Conservation (phyloP, 192 early-diverging fungal genomes). For the Coemansia sp. region DNA sequence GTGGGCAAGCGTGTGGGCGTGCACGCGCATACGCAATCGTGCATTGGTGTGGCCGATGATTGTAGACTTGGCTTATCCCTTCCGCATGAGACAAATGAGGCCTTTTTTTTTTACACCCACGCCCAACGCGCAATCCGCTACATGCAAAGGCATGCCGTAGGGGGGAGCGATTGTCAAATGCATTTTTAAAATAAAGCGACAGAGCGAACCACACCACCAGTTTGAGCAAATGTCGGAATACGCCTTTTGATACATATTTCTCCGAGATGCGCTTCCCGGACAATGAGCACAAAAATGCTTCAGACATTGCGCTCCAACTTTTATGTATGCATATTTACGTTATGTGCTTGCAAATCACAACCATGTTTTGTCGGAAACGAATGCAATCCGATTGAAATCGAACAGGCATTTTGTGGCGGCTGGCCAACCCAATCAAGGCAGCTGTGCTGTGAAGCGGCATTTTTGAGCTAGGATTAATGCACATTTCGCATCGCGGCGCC, state of each 20-base stretch:
- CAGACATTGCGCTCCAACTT: conserved; percentile 1
- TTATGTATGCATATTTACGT: conserved; percentile 22
- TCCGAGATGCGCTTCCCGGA: neutral
- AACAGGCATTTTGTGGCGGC: neutral
- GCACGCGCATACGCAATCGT: conserved; percentile 1
- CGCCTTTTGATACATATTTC: conserved; percentile 1
- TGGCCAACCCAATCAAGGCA: neutral
- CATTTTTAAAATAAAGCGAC: neutral
- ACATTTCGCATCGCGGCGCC: neutral
- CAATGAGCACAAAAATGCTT: conserved; percentile 4
- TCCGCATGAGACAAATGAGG: neutral
- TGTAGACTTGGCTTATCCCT: neutral
- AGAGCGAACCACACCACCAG: no score
- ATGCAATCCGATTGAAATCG: neutral
- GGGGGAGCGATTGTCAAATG: neutral
- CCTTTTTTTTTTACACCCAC: neutral
- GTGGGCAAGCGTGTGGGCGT: neutral
- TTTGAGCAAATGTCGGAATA: neutral
- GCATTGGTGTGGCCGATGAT: neutral
- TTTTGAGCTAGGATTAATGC: neutral
- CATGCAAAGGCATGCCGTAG: neutral
- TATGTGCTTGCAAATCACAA: neutral
- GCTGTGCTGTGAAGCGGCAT: neutral
- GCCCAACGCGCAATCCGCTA: neutral
- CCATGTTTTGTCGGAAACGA: neutral